Conservation (phyloP, 345 rosid species). For the Clausena lansium region DNA sequence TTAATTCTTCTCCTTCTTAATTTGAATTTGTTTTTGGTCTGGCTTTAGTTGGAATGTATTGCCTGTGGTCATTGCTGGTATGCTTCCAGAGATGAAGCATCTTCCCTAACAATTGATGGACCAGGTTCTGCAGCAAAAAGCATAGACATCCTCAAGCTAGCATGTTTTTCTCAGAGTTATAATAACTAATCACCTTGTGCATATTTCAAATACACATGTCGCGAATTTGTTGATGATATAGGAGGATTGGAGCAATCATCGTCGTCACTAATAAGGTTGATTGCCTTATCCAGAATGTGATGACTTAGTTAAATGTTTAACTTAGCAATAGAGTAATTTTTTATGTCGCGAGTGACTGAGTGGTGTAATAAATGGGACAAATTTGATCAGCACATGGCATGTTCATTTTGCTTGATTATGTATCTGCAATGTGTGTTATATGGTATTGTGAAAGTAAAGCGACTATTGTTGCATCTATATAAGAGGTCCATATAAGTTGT, state of each 20-base stretch:
- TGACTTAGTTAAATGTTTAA: neutral
- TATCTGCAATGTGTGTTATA: neutral
- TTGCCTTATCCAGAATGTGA: neutral
- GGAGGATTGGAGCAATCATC: neutral
- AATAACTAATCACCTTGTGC: too few relatives aligned
- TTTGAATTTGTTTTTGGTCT: constrained; percentile 4
- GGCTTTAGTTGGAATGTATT: constrained; percentile 76
- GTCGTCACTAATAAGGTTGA: neutral
- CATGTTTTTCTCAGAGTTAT: too few relatives aligned
- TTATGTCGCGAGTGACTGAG: too few relatives aligned
- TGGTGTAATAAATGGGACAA: too few relatives aligned
- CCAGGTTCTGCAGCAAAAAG: constrained; percentile 46
- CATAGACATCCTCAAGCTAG: constrained; percentile 30
- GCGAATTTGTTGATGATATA: neutral
- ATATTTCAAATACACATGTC: too few relatives aligned
- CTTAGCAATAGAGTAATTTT: too few relatives aligned
- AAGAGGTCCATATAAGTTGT: neutral
- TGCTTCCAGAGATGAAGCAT: constrained; percentile 79
- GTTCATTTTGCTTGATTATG: neutral
- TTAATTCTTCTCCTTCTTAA: neutral
- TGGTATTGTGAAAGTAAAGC: neutral
- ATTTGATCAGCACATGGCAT: neutral
- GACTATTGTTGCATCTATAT: neutral
- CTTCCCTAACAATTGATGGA: constrained; percentile 65
- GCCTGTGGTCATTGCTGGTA: constrained; percentile 93